Conservation (phyloP, 1,284 basidiomycete genomes). For the Testicularia cyperi region DNA sequence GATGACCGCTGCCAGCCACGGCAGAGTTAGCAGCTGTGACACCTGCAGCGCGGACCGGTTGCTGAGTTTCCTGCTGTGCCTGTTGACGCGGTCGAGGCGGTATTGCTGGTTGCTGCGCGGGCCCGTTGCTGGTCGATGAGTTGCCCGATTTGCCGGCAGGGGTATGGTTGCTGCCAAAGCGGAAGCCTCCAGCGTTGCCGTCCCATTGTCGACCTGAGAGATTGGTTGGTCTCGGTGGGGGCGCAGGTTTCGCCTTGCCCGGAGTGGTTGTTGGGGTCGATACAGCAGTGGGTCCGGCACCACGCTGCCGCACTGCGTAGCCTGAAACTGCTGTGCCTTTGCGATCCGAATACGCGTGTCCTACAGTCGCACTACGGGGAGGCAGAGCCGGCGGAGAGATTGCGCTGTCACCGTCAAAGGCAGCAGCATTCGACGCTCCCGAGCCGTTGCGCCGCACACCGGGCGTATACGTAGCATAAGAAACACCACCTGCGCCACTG, state of each 20-base stretch:
- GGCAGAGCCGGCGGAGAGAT: constrained; percentile 21
- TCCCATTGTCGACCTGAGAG: background rate
- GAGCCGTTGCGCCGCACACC: too few relatives aligned
- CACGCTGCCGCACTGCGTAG: too few relatives aligned
- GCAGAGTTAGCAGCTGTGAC: too few relatives aligned
- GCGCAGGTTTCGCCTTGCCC: constrained; percentile 5
- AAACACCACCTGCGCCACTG: constrained; percentile 1
- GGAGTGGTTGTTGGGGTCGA: background rate
- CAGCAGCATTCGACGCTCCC: too few relatives aligned
- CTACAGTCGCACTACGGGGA: constrained; percentile 23
- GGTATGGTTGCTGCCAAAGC: constrained; percentile 5
- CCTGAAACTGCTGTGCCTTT: too few relatives aligned
- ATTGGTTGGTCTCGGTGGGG: constrained; percentile 16
- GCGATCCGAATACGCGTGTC: constrained; percentile 1
- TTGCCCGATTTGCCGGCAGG: background rate
- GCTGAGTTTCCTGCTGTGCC: too few relatives aligned
- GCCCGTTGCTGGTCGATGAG: too few relatives aligned
- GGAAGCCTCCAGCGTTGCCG: constrained; percentile 17
- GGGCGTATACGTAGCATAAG: constrained; percentile 26
- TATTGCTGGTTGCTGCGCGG: too few relatives aligned
- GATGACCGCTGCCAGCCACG: background rate
- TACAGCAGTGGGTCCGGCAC: too few relatives aligned
- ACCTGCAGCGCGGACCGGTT: too few relatives aligned
- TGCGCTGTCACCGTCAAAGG: too few relatives aligned
- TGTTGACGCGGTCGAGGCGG: constrained; percentile 3